Percentiles rank a stretch among this genome's conserved stretches.
Conservation (phyloP, 164 flowering plant species). For the Stephania yunnanensis region DNA sequence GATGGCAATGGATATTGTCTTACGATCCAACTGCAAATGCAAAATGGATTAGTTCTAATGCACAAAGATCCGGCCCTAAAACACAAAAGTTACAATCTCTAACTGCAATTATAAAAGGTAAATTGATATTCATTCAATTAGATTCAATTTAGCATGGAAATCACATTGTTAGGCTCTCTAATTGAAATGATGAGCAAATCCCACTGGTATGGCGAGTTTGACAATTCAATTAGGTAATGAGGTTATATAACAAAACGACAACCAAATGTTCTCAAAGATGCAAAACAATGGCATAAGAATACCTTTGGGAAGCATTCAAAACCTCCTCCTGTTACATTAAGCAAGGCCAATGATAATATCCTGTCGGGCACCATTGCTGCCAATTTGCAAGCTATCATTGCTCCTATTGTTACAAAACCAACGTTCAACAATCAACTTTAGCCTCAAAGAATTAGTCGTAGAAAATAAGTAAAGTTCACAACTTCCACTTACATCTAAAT, state of each 20-base stretch:
- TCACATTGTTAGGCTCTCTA: not conserved
- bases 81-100: not conserved
- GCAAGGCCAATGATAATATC: slow-evolving; percentile 73
- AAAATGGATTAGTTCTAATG: not conserved
- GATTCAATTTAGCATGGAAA: not conserved
- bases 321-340: slow-evolving; percentile 96
- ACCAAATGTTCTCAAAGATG: not conserved
- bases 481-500: not conserved
- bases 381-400: slow-evolving; percentile 91
- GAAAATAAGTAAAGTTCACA: not conserved
- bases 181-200: not conserved
- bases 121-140: not conserved
- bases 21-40: slow-evolving; percentile 55
- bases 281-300: not conserved
- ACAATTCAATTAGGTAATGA: not conserved
- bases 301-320: slow-evolving; percentile 91
- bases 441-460: not conserved
- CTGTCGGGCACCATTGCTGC: slow-evolving; percentile 82
- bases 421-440: not conserved
- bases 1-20: slow-evolving; percentile 53
- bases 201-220: not conserved
- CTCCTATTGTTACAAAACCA: slow-evolving; percentile 46
- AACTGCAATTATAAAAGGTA: not conserved
- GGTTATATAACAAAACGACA: not conserved
- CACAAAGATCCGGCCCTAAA: no score